phyloP scores from a whole-genome alignment of 306 rosid genomes.

The Quercus rubra region DNA sequence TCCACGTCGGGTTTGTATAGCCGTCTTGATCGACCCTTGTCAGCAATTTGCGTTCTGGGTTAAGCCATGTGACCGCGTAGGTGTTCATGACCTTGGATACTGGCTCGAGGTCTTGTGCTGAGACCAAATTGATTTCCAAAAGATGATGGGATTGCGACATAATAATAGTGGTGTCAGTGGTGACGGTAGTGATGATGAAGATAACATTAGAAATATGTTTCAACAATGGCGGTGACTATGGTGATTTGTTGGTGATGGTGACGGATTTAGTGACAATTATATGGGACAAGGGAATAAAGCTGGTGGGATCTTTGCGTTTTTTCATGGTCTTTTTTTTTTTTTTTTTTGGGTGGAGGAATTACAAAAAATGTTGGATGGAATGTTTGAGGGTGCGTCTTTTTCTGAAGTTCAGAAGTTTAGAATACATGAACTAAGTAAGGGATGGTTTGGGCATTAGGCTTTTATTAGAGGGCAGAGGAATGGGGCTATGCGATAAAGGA shows the following conservation, averaged over 20 bases:
- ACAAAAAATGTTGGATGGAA: background rate
- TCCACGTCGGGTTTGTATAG: constrained; percentile 65
- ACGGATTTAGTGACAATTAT: no score
- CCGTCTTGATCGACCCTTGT: constrained; percentile 54
- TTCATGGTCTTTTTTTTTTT: background rate
- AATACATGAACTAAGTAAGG: no score
- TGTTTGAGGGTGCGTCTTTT: background rate
- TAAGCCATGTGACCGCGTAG: constrained; percentile 71
- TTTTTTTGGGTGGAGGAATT: background rate
- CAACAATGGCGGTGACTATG: background rate
- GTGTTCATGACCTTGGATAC: constrained; percentile 47
- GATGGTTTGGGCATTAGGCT: no score
- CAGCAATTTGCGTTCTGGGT: constrained; percentile 49
- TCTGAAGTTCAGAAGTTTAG: no score
- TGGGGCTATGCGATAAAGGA: no score
- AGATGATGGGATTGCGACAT: constrained; percentile 34
- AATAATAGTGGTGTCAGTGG: constrained; percentile 5
- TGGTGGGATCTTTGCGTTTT: no score
- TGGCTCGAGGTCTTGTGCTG: constrained; percentile 52
- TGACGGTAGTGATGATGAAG: background rate
- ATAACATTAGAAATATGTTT: background rate
- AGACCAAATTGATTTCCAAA: constrained; percentile 64
- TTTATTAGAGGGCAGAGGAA: no score
- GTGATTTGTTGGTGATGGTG: background rate
- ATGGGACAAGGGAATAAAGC: no score